Evolutionary conservation across 129 eudicot genomes (phyloP), one percentile per base, ranked within the genome.

Genomic region (Tanacetum coccineum): DNA sequence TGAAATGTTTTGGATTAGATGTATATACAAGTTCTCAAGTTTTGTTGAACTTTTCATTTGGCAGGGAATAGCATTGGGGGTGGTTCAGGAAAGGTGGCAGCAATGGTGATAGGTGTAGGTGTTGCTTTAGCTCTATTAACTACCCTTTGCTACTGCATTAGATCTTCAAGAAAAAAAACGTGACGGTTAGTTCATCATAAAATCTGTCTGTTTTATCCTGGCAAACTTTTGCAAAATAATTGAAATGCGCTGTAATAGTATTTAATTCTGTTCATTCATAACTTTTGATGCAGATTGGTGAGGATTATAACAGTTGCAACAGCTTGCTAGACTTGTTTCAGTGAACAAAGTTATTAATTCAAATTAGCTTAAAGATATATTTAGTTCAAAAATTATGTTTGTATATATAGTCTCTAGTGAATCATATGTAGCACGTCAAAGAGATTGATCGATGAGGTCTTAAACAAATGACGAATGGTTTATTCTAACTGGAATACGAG

Each of bases 41-140:
- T 40, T 13, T 52, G 44, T 55, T n/a, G 11, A 8, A 60, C 13
- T 59, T 52, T 1, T 61, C 60, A 36, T n/a, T 60, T 68, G 32
- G 25, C 57, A 77, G 79, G 15, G 30, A 49, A 77, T 1, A 53
- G 60, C 8, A 54, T 28, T 2, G 85, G 78, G 32, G 72, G 68
- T 4, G 59, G 59, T 67, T 74, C 82, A 0, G 70, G 71, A 0
- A 86, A 82, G 74, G 58, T 75, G 48, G 82, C 75, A 21, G 88
- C 93, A 45, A 78, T 86, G 50, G 86, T 82, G 18, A 67, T 86
- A 30, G 93, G 93, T 3, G 76, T 78, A 12, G 75, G 78, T 18
- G 82, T 59, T 40, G 86, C 74, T 50, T 13, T 80, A 48, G 30
- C 50, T 48, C 13, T 80, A 20, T 70, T 59, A 58, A 25, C 57